Evolutionary conservation across 2,329 filamentous ascomycete genomes (phyloP).

Genomic region (Penicillium sp.): DNA sequence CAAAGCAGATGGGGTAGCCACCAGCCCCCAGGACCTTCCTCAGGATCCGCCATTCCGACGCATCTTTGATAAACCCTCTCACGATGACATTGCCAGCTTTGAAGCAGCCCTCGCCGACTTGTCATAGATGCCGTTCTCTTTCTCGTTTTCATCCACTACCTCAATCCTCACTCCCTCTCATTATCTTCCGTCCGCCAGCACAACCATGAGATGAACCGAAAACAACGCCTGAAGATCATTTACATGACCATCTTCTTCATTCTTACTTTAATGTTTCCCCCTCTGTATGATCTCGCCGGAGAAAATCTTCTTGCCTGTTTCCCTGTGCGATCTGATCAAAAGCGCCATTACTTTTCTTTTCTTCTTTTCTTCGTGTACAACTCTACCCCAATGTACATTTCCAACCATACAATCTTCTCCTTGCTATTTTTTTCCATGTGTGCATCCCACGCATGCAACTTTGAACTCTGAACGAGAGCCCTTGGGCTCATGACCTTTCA

Average conservation of each 20-base stretch:
- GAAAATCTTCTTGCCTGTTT: neutral
- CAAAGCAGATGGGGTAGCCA: slow-evolving; percentile 48
- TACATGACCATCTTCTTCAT: slow-evolving; percentile 16
- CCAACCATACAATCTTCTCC: slow-evolving; percentile 3
- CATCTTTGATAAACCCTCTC: slow-evolving; percentile 46
- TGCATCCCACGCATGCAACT: slow-evolving; percentile 9
- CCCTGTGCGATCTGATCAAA: slow-evolving; percentile 11
- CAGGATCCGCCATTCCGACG: slow-evolving; percentile 49
- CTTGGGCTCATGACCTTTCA: slow-evolving; percentile 12
- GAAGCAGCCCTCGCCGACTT: slow-evolving; percentile 28
- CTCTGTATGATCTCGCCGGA: slow-evolving; percentile 1
- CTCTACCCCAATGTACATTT: slow-evolving; percentile 20
- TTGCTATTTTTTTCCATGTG: slow-evolving; percentile 11
- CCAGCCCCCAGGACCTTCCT: slow-evolving; percentile 31
- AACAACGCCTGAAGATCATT: slow-evolving; percentile 8
- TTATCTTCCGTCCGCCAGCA: slow-evolving; percentile 8
- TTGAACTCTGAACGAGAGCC: slow-evolving; percentile 11
- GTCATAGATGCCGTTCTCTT: slow-evolving; percentile 5
- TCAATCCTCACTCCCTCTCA: slow-evolving; percentile 11
- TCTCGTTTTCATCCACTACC: neutral
- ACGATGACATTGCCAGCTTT: slow-evolving; percentile 34
- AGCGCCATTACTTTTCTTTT: slow-evolving; percentile 18
- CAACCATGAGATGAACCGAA: slow-evolving; percentile 12
- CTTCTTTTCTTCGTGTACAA: slow-evolving; percentile 19
- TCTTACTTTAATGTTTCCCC: slow-evolving; percentile 8